Base-by-base conservation (phyloP, 306 rosid species). In the Corylus americana region DNA sequence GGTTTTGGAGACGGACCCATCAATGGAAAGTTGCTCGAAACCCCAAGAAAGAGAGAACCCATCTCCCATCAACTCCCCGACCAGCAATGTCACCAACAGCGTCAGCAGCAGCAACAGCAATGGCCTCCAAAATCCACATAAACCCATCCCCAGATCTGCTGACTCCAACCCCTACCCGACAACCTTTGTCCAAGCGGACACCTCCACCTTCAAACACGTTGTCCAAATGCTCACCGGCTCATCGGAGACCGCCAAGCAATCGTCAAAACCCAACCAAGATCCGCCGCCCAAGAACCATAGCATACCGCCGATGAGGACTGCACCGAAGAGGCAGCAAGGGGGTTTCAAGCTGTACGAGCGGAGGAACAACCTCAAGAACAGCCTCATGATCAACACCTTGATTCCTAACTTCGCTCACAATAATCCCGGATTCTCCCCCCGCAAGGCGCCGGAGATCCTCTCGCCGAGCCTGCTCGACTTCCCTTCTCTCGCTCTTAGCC, bases 211-310 rank as follows among this genome's bases (percentile, higher is more conserved):
- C 96, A 95, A 95, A 73, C 98, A 93, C 3, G 99, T 95, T 1
- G 99, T 95, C 81, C 99, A 95, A 86, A 91, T 93, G 98, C 91
- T 95, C 74, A 95, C 99, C 0, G 99, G 99, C 63, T 91, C 98
- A 17, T 81, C 97, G 2, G 95, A 93, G 9, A 77, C 92, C 17
- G 20, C 83, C 9, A 78, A 77, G 64, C 71, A 74, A 35, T 2
- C 70, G 54, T 13, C 80, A 55, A 77, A 70, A 22, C 87, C 62
- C 2, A 13, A 55, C 2, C 92, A 61, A 54, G 84, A 84, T 79
- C 91, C 70, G 37, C 70, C 74, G 13, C 20, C 89, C 5, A 90
- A 84, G 70, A 90, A 82, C 87, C 91, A 86, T 84, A 80, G 83
- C 82, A 92, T 93, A 79, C 99, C 99, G 0, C 97, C 97, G 0